Evolutionary conservation across 148 eudicot species (phyloP).

Genomic region (Arbutus unedo): DNA sequence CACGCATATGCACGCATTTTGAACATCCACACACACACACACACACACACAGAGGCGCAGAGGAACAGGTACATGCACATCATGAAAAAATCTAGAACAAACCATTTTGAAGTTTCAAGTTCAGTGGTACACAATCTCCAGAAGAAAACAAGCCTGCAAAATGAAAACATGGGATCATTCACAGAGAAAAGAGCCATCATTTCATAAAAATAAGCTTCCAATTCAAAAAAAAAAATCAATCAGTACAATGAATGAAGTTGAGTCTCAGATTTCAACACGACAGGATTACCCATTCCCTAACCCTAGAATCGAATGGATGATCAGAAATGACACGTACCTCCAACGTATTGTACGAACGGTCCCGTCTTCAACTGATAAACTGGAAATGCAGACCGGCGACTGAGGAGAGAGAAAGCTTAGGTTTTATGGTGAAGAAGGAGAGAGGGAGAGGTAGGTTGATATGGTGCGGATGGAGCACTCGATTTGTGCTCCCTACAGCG

Average conservation of each 20-base stretch:
- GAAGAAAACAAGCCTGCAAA: conserved; percentile 4
- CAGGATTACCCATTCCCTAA: neutral
- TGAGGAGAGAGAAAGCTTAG: neutral
- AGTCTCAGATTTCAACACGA: neutral
- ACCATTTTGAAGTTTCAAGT: conserved; percentile 15
- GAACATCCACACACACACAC: neutral
- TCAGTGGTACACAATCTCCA: neutral
- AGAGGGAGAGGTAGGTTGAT: neutral
- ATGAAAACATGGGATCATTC: neutral
- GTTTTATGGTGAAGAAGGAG: conserved; percentile 14
- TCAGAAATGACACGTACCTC: conserved; percentile 10
- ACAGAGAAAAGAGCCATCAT: neutral
- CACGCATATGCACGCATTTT: neutral
- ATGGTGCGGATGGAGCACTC: conserved; percentile 25
- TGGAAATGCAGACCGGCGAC: conserved; percentile 2
- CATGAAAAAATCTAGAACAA: conserved; percentile 2
- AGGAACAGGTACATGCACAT: neutral
- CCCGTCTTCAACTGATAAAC: neutral
- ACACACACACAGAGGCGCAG: neutral
- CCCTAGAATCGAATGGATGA: neutral
- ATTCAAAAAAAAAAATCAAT: neutral
- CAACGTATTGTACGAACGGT: neutral
- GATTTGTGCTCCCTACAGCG: conserved; percentile 23
- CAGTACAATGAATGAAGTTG: neutral
- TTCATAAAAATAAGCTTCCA: neutral